Evolutionary conservation across 2,329 filamentous ascomycete species (phyloP).

Genomic region (Juglanconis juglandina): DNA sequence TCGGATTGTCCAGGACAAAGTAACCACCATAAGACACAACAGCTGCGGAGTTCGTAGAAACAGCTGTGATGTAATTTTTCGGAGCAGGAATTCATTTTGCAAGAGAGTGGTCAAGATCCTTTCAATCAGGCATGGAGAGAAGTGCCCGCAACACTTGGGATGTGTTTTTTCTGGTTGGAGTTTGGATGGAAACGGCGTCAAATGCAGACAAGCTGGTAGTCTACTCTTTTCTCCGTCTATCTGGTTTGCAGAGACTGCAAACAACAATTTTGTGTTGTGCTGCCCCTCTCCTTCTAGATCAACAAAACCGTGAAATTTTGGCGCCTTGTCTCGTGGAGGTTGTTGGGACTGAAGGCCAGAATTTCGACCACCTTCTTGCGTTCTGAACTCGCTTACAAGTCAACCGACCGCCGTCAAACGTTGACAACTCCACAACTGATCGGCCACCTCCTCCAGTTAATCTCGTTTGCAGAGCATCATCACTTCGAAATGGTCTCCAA

Average conservation of each 20-base stretch:
- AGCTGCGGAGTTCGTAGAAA: too few species aligned
- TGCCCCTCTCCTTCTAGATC: neutral
- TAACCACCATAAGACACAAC: too few species aligned
- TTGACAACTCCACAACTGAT: neutral
- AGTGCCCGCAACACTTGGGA: too few species aligned
- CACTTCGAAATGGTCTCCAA: slow-evolving; percentile 20
- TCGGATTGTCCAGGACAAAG: neutral
- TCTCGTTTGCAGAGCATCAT: neutral
- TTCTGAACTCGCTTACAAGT: neutral
- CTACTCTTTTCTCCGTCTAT: neutral
- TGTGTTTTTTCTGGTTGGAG: neutral
- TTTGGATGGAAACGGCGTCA: neutral
- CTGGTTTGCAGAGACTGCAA: neutral
- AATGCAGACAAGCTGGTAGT: neutral
- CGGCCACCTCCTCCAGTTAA: neutral
- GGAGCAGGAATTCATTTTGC: too few species aligned
- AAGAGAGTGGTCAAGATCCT: too few species aligned
- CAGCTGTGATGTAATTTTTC: too few species aligned
- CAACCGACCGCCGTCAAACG: neutral
- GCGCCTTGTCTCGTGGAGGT: neutral
- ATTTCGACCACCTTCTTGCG: too few species aligned
- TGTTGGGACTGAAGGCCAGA: neutral
- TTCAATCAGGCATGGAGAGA: too few species aligned
- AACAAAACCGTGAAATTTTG: neutral
- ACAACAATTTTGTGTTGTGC: neutral